These are phyloP conservation scores for Yamadazyma blattariae DNA, from an alignment of 1,139 yeast genomes.

Conservation along the genomic window DNA sequence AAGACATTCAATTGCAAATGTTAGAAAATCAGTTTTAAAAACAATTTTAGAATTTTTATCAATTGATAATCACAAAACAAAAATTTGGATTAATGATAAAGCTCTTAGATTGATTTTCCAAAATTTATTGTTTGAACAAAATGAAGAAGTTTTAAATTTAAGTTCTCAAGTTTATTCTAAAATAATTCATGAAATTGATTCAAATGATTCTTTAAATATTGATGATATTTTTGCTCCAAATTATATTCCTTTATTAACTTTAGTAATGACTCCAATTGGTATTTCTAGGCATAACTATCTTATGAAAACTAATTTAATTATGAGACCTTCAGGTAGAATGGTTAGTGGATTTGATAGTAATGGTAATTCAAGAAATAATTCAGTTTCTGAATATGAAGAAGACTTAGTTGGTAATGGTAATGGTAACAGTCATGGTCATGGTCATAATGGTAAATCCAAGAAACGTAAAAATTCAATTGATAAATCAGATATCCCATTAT, in stretches of 20 bases:
- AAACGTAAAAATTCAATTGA: constrained; percentile 31
- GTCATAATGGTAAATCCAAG: constrained; percentile 20
- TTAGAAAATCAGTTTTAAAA: constrained; percentile 82
- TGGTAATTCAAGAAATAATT: constrained; percentile 17
- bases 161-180: constrained; percentile 63
- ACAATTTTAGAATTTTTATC: constrained; percentile 77
- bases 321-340: constrained; percentile 76
- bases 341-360: constrained; percentile 23
- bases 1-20: constrained; percentile 91
- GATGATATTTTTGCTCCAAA: constrained; percentile 53
- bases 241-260: constrained; percentile 58
- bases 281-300: constrained; percentile 83
- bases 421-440: constrained; percentile 7
- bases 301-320: constrained; percentile 70
- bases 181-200: constrained; percentile 47
- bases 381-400: constrained; percentile 14
- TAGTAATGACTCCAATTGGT: constrained; percentile 93
- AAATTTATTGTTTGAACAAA: constrained; percentile 86
- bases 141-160: constrained; percentile 62
- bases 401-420: constrained; percentile 9
- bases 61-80: constrained; percentile 61
- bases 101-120: constrained; percentile 77
- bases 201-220: constrained; percentile 30
- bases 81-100: constrained; percentile 76
- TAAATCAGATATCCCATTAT: constrained; percentile 48